These are phyloP conservation scores for Talaromyces wortmannii DNA, from an alignment of 495 filamentous ascomycete genomes.

Conservation along the genomic window DNA sequence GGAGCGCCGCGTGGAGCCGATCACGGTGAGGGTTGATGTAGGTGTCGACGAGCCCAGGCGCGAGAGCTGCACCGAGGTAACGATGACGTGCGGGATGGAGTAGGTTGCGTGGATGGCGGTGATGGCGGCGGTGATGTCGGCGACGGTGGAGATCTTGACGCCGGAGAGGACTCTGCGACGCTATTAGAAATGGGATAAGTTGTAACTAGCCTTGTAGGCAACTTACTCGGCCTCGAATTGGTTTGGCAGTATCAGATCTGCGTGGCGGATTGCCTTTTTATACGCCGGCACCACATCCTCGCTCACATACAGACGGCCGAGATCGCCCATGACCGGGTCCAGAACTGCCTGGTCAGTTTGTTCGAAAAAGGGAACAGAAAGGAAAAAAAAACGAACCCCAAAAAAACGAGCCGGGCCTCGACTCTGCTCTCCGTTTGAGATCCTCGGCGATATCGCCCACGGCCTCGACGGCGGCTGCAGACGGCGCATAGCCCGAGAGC, in stretches of 20 bases:
- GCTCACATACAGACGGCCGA: conserved; percentile 82
- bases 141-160: conserved; percentile 69
- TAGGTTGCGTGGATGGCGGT: conserved; percentile 69
- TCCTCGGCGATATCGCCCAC: conserved; percentile 79
- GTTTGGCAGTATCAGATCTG: conserved; percentile 91
- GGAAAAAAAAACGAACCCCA: conserved; percentile 52
- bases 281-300: conserved; percentile 90
- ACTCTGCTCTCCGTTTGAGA: conserved; percentile 56
- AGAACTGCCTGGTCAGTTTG: conserved; percentile 46
- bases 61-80: conserved; percentile 71
- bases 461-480: conserved; percentile 71
- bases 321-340: conserved; percentile 97
- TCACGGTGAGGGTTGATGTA: conserved; percentile 56
- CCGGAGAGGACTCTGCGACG: conserved; percentile 65
- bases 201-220: not conserved
- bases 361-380: not conserved
- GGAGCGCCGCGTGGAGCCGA: conserved; percentile 67
- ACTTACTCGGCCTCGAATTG: conserved; percentile 94
- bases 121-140: conserved; percentile 65
- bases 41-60: conserved; percentile 29
- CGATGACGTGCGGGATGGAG: conserved; percentile 80
- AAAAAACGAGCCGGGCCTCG: conserved; percentile 74
- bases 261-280: conserved; percentile 65
- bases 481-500: conserved; percentile 88
- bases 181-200: not conserved